phyloP scores from a whole-genome alignment of 352 stramenopile species.

The Phytopythium litorale region DNA sequence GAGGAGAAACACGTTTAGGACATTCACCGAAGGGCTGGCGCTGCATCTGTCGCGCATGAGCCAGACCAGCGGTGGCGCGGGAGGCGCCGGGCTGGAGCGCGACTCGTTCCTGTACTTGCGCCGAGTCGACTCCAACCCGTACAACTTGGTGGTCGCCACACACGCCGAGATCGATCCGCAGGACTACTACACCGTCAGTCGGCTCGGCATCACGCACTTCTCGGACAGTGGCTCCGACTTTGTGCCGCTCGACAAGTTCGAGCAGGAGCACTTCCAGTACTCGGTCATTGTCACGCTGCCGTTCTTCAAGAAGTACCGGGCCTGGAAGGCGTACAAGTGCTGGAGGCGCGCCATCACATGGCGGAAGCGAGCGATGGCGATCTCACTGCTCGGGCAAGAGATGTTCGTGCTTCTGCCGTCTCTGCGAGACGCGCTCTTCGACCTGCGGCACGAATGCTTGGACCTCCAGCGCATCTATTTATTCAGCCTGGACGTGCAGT shows the following conservation, averaged over 20 bases:
- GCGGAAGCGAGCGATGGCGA: slow-evolving; percentile 30
- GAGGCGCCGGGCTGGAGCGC: slow-evolving; percentile 5
- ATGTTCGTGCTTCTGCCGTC: slow-evolving; percentile 88
- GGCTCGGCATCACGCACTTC: slow-evolving; percentile 89
- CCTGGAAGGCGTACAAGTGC: slow-evolving; percentile 89
- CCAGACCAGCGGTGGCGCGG: not conserved
- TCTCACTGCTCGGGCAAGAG: slow-evolving; percentile 55
- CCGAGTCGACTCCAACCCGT: slow-evolving; percentile 70
- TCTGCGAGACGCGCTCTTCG: slow-evolving; percentile 76
- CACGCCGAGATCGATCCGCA: slow-evolving; percentile 65
- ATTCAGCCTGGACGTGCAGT: slow-evolving; percentile 24
- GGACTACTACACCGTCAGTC: slow-evolving; percentile 90
- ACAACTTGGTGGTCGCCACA: slow-evolving; percentile 61
- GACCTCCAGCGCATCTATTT: slow-evolving; percentile 30
- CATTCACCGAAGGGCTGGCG: slow-evolving; percentile 54
- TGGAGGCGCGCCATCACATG: slow-evolving; percentile 82
- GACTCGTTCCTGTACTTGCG: slow-evolving; percentile 80
- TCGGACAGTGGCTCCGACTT: slow-evolving; percentile 79
- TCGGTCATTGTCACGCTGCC: slow-evolving; percentile 70
- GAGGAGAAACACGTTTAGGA: slow-evolving; percentile 44
- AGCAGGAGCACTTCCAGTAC: slow-evolving; percentile 91
- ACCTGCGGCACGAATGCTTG: slow-evolving; percentile 62
- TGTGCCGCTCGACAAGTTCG: slow-evolving; percentile 83
- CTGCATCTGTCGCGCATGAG: slow-evolving; percentile 26
- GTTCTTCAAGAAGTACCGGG: slow-evolving; percentile 88